phyloP scores from a whole-genome alignment of 148 eudicot genomes.

The Dianthus caryophyllus region DNA sequence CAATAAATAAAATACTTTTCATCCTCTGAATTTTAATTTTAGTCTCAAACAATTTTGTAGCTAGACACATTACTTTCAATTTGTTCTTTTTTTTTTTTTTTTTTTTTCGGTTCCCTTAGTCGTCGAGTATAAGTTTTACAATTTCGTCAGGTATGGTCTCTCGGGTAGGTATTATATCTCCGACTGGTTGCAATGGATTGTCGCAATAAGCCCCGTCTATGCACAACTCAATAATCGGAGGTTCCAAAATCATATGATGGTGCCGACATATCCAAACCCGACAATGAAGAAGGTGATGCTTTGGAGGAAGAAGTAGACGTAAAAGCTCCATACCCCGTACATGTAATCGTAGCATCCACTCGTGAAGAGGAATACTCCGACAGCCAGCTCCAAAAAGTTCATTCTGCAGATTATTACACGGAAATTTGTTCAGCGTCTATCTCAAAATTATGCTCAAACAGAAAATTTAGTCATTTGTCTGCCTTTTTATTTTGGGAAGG shows the following conservation, averaged over 20 bases:
- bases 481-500: too few relatives aligned
- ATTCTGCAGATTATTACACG: slow-evolving; percentile 40
- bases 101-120: neutral
- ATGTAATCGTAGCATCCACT: slow-evolving; percentile 72
- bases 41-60: slow-evolving; percentile 4
- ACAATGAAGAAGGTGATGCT: slow-evolving; percentile 71
- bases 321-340: slow-evolving; percentile 73
- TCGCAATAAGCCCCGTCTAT: slow-evolving; percentile 21
- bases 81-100: slow-evolving; percentile 2
- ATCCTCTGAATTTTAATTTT: slow-evolving; percentile 2
- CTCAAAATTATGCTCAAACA: neutral
- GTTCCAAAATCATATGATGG: slow-evolving; percentile 40
- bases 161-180: slow-evolving; percentile 10
- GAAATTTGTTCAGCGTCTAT: neutral
- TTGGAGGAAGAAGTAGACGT: slow-evolving; percentile 84
- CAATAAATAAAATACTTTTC: slow-evolving; percentile 7
- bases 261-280: slow-evolving; percentile 91
- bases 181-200: slow-evolving; percentile 17
- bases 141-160: neutral
- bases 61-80: slow-evolving; percentile 11
- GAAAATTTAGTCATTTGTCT: too few relatives aligned
- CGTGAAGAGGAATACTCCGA: slow-evolving; percentile 69
- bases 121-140: neutral
- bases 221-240: slow-evolving; percentile 30
- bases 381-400: slow-evolving; percentile 61